Percentiles rank a stretch among this genome's conserved stretches.
Evolutionary conservation across 768 basidiomycete genomes (phyloP).

Genomic region (Kwoniella shandongensis): DNA sequence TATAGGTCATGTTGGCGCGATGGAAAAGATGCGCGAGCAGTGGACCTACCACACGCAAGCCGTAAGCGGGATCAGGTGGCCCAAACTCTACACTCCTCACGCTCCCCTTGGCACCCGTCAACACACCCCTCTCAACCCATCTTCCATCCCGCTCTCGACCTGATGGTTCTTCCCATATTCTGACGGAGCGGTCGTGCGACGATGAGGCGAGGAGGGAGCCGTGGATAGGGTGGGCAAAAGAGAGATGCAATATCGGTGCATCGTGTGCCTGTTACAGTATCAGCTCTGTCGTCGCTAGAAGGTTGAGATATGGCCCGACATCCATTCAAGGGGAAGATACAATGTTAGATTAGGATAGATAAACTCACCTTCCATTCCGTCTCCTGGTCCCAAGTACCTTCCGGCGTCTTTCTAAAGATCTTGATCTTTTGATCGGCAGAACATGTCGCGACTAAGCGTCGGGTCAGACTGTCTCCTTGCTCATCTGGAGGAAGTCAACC

Average conservation of each 20-base stretch:
- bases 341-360: not conserved
- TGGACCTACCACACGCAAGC: constrained; percentile 71
- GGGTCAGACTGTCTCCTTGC: constrained; percentile 9
- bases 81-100: constrained; percentile 84
- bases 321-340: not conserved
- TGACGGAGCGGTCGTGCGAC: constrained; percentile 86
- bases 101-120: constrained; percentile 81
- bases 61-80: constrained; percentile 69
- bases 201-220: constrained; percentile 81
- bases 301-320: not conserved
- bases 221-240: constrained; percentile 92
- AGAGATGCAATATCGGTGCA: constrained; percentile 76
- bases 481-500: not conserved
- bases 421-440: constrained; percentile 62
- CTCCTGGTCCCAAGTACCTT: constrained; percentile 72
- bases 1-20: not conserved
- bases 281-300: not conserved
- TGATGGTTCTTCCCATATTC: constrained; percentile 76
- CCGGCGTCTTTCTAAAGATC: constrained; percentile 75
- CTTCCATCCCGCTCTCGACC: constrained; percentile 27
- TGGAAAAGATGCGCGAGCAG: not conserved
- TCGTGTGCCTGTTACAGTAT: constrained; percentile 74
- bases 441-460: constrained; percentile 46
- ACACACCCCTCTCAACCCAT: constrained; percentile 58
- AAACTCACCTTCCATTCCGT: constrained; percentile 83